A percentile compares a stretch with the other conserved stretches of the same genome.
Conservation (phyloP, 768 basidiomycete genomes). For the Boletus rubroflammeus region DNA sequence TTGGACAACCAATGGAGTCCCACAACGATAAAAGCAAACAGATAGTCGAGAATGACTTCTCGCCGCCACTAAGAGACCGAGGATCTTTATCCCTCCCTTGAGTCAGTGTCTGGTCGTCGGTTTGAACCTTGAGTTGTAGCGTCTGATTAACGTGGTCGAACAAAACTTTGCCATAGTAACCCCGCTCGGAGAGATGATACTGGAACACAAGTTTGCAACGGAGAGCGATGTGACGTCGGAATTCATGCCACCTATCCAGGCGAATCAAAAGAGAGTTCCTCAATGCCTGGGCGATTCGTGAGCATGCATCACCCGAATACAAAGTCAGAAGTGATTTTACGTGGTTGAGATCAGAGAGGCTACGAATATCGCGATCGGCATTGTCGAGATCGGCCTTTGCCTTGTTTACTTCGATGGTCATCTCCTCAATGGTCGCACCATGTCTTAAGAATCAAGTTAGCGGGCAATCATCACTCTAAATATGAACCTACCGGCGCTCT, state of each 20-base stretch:
- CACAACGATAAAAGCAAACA: constrained; percentile 91
- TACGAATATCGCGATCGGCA: constrained; percentile 59
- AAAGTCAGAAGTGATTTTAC: constrained; percentile 34
- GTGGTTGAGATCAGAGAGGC: constrained; percentile 62
- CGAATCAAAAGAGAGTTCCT: constrained; percentile 63
- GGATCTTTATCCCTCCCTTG: constrained; percentile 79
- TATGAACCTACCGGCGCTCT: constrained; percentile 50
- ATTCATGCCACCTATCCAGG: constrained; percentile 76
- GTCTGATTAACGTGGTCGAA: constrained; percentile 75
- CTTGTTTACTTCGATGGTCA: constrained; percentile 67
- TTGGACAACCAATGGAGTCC: constrained; percentile 92
- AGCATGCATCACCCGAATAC: constrained; percentile 1
- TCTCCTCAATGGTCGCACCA: constrained; percentile 73
- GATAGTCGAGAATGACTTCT: constrained; percentile 96
- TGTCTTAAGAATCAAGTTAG: constrained; percentile 42
- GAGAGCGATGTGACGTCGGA: constrained; percentile 84
- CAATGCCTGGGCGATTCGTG: constrained; percentile 48
- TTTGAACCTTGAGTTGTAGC: constrained; percentile 74
- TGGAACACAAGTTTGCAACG: constrained; percentile 82
- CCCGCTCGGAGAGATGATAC: constrained; percentile 78
- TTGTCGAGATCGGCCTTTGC: constrained; percentile 56
- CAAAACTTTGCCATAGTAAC: constrained; percentile 83
- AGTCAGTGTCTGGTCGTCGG: constrained; percentile 70
- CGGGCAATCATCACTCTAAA: not conserved
- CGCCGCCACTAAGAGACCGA: constrained; percentile 84